Evolutionary conservation across 2,329 filamentous ascomycete species (phyloP), one percentile per base, ranked within the genome.

Genomic region (Diaporthe ilicicola): DNA sequence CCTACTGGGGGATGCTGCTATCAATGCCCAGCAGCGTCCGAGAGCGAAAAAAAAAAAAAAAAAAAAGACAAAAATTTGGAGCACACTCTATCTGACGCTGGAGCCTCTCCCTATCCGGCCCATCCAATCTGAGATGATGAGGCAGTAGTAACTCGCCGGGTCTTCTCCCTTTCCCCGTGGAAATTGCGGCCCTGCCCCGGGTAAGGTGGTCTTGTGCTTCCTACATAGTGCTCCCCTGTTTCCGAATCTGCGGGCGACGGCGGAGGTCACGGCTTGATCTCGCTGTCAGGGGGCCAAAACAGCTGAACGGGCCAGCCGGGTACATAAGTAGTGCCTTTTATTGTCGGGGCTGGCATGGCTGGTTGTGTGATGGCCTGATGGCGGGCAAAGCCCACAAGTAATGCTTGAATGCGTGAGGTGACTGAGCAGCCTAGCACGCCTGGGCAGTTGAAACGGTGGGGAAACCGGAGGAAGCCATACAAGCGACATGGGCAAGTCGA

Each of bases 371-470:
- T 68, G 66, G 65, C 39, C 70, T 55, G 65, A 68, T 44, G 34
- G 51, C 46, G 67, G 50, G 39, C 37, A 29, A n/a, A 70, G 37
- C 29, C 55, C 50, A 68, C 70, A 55, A 55, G n/a, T n/a, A n/a
- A n/a, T n/a, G n/a, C n/a, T n/a, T n/a, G 51, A 55, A 53, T 19
- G 42, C 17, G 15, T 29, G 24, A 46, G 32, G 42, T 27, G 37
- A 51, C 42, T 27, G 34, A 34, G 37, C n/a, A 62, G 55, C 56
- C 34, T 48, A 42, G 42, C 27, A 34, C 12, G 46, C 37, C 32
- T 19, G 34, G 39, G 51, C n/a, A 53, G 48, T 70, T 70, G 61
- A 72, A 70, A 72, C 67, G 70, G 70, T 72, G 67, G 67, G 68
- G 70, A 64, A 70, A 37, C 62, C 69, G 70, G 67, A 72, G 70